A percentile compares a stretch with the other conserved stretches of the same genome.
Evolutionary conservation across 352 stramenopile species (phyloP).

Genomic region (Phytopythium vexans): DNA sequence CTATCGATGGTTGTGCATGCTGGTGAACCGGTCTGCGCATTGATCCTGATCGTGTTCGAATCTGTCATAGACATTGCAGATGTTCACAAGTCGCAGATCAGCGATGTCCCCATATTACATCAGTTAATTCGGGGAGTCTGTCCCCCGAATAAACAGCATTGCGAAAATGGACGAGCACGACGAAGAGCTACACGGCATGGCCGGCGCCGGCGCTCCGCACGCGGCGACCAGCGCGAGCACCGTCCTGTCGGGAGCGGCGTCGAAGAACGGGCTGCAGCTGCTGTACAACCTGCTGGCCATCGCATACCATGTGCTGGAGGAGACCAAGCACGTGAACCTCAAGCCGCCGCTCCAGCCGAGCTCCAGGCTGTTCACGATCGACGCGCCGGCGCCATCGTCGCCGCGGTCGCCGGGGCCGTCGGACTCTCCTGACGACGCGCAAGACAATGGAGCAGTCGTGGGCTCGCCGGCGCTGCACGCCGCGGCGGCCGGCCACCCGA

Average conservation of each 20-base stretch:
- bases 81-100: too few relatives aligned
- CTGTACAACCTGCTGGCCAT: slow-evolving; percentile 71
- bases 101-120: too few relatives aligned
- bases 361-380: slow-evolving; percentile 69
- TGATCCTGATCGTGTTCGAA: too few relatives aligned
- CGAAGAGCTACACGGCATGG: too few relatives aligned
- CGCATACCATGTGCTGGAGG: slow-evolving; percentile 73
- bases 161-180: too few relatives aligned
- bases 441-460: slow-evolving; percentile 33
- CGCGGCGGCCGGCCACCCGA: slow-evolving; percentile 21
- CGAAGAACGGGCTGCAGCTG: slow-evolving; percentile 51
- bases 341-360: slow-evolving; percentile 78
- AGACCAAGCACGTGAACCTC: slow-evolving; percentile 83
- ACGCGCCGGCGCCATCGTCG: slow-evolving; percentile 23
- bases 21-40: too few relatives aligned
- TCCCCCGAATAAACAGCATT: too few relatives aligned
- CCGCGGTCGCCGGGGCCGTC: slow-evolving; percentile 24
- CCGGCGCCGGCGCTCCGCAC: too few relatives aligned
- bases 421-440: slow-evolving; percentile 41
- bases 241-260: not conserved
- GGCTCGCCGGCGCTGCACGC: slow-evolving; percentile 23
- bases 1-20: too few relatives aligned
- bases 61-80: too few relatives aligned
- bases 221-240: too few relatives aligned
- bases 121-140: too few relatives aligned